Base-by-base conservation (phyloP, 495 filamentous ascomycete species). In the Trichoderma virens region DNA sequence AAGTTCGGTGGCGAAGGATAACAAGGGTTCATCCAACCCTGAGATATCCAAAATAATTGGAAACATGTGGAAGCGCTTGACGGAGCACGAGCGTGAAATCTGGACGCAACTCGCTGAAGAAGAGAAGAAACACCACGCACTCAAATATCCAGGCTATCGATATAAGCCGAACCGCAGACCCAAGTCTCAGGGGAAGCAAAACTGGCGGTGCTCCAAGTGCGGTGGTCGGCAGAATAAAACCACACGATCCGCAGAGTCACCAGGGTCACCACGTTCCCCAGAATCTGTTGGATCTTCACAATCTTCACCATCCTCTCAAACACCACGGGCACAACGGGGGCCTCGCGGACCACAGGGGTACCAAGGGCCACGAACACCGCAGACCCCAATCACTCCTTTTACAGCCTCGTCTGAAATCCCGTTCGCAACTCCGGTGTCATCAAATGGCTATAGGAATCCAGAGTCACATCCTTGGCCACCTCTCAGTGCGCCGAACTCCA, bases 11-110 rank as follows among this genome's bases (percentile, higher is more conserved):
- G 89, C 93, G 8, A 81, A 86, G 13, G 85, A 90, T 69, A 82
- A 97, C 71, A 94, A 93, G 6, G 91, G 92, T 47, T 85, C 97
- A 67, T 86, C 95, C 38, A 98, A 98, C 75, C 94, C 94, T 5
- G 92, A 98, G 60, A 96, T 98, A 65, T 98, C 94, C 41, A 98
- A 98, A 76, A 94, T 97, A 68, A 96, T 98, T 70, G 94, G 95
- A 51, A 88, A 93, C 70, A 87, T 91, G 82, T 98, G 94, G 94
- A 84, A 86, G 65, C 79, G 83, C 66, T 85, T 92, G 66, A 78
- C 87, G 5, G 80, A 88, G 35, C 86, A 90, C n/a, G 81, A 84
- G 31, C 96, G 96, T 75, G 83, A 85, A 43, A 82, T 90, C 70
- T 98, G 95, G 95, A 96, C 93, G 73, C 80, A 79, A 64, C 82